Base-by-base conservation (phyloP, 73 alveolate genomes). In the Durusdinium trenchii region DNA sequence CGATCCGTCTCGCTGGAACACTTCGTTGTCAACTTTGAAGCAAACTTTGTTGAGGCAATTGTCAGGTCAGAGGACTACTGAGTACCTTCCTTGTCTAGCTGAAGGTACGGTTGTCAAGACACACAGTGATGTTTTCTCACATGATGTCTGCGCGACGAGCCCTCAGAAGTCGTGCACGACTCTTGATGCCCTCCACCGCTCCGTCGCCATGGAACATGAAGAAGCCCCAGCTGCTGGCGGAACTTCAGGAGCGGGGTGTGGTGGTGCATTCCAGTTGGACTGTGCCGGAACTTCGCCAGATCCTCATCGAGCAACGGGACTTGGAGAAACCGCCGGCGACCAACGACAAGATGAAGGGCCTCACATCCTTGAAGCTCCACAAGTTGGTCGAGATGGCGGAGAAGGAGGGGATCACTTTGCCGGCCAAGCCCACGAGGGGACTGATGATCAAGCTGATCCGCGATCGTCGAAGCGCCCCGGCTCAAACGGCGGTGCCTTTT, bases 191-290 rank as follows among this genome's bases (percentile, higher is more conserved):
- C 32, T 45, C 82, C 4, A 3, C 6, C 47, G 50, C 5, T 6
- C 82, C 47, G 57, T 75, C 85, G 57, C 85, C 85, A 75, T 75
- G 85, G 85, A 75, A 75, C 57, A 75, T 75, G 85, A 28, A 42
- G 4, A 38, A 42, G 57, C 57, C 6, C 36, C 57, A 38, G 85
- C 5, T 75, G 57, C n/a, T 5, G 57, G 5, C 16, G 57, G 85
- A 75, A 16, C 42, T 75, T 51, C 47, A 3, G 57, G 36, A 38
- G 47, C 6, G 38, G 57, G 38, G 23, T 1, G 85, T 75, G 38
- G 57, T 36, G 14, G 38, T 38, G 38, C 85, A 75, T 32, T 36
- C n/a, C 1, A 10, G 57, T 3, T 75, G 85, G 85, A 75, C 85
- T 51, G 85, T 75, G 85, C 85, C 85, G 40, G 85, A 42, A 36